Evolutionary conservation across 495 filamentous ascomycete genomes (phyloP).

Genomic region (Penicillium ochrochloron): DNA sequence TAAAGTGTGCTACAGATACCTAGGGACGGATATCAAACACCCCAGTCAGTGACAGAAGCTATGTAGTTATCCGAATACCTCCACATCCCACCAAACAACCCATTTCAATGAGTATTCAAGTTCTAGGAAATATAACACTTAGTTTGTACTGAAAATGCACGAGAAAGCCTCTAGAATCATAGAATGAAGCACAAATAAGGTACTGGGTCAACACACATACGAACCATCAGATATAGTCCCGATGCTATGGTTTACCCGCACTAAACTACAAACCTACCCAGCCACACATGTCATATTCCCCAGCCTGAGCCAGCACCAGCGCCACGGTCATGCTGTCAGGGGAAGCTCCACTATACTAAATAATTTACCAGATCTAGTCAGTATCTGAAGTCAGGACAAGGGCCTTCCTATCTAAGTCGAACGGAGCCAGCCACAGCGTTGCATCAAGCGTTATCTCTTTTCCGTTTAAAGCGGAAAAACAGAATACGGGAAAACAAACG

Average conservation of each 20-base stretch:
- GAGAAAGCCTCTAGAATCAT: background rate
- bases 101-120: background rate
- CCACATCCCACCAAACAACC: background rate
- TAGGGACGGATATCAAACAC: too few relatives aligned
- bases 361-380: background rate
- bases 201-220: background rate
- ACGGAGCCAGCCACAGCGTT: background rate
- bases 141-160: background rate
- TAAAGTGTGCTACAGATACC: too few relatives aligned
- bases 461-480: background rate
- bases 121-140: background rate
- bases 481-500: background rate
- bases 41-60: too few relatives aligned
- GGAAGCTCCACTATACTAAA: background rate
- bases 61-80: too few relatives aligned
- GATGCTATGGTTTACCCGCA: conserved; percentile 10
- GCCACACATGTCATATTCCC: conserved; percentile 12
- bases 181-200: background rate
- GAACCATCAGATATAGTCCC: conserved; percentile 1
- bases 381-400: background rate
- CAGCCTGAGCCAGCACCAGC: conserved; percentile 4
- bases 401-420: background rate
- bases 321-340: conserved; percentile 1
- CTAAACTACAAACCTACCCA: background rate
- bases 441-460: background rate